These are phyloP conservation scores for Peterozyma toletana DNA, from an alignment of 805 yeast genomes.

Conservation along the genomic window DNA sequence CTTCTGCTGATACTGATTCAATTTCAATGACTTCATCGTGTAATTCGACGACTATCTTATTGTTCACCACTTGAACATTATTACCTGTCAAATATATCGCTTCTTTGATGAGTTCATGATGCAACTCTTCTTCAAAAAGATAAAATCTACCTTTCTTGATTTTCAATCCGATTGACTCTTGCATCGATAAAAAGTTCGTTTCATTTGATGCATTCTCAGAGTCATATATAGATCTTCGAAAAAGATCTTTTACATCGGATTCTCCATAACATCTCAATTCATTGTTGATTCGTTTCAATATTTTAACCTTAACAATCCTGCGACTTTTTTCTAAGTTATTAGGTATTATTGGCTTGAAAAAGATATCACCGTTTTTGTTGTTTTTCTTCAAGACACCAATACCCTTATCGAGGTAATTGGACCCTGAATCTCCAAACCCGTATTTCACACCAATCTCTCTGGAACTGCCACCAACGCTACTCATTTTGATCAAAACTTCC, in stretches of 20 bases:
- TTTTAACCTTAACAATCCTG: constrained; percentile 51
- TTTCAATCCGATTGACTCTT: constrained; percentile 36
- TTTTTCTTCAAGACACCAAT: constrained; percentile 60
- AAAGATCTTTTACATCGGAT: constrained; percentile 26
- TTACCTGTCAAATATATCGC: constrained; percentile 62
- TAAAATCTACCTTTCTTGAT: constrained; percentile 64
- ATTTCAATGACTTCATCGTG: constrained; percentile 65
- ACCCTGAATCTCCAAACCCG: constrained; percentile 90
- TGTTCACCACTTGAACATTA: constrained; percentile 58
- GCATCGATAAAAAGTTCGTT: constrained; percentile 7
- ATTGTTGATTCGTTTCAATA: constrained; percentile 46
- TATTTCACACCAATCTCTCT: constrained; percentile 70
- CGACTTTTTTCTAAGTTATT: constrained; percentile 28
- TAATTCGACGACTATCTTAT: constrained; percentile 58
- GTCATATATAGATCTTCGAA: constrained; percentile 7
- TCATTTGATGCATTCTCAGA: constrained; percentile 6
- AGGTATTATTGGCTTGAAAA: constrained; percentile 26
- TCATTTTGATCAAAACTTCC: constrained; percentile 64
- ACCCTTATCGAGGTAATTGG: constrained; percentile 67
- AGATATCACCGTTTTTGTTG: constrained; percentile 32
- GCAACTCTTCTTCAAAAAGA: constrained; percentile 85
- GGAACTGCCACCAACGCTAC: constrained; percentile 47
- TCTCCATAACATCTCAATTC: constrained; percentile 46
- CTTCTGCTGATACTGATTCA: constrained; percentile 45
- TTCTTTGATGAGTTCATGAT: constrained; percentile 70